These are phyloP conservation scores for Selaginella moellendorffii DNA, from an alignment of 75 land plant genomes.

Conservation along the genomic window DNA sequence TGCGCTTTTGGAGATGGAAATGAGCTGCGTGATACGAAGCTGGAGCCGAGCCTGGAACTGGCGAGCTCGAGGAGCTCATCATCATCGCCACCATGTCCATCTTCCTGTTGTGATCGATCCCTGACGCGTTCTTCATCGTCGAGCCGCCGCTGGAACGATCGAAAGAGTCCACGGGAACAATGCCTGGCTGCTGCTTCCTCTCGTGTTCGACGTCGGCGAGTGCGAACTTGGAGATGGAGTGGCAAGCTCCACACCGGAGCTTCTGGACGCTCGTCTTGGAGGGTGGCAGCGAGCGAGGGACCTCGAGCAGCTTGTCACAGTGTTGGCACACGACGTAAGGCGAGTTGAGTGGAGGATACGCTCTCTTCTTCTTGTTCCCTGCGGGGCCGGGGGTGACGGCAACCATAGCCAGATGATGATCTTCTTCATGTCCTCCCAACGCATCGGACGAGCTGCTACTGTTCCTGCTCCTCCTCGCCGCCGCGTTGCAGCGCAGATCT, in stretches of 20 bases:
- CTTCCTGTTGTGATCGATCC: background rate
- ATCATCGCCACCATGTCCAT: background rate
- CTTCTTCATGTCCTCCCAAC: background rate
- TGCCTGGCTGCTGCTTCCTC: background rate
- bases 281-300: slow-evolving; percentile 43
- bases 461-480: too few relatives aligned
- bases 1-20: too few relatives aligned
- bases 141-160: background rate
- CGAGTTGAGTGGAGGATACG: background rate
- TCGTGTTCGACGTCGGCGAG: background rate
- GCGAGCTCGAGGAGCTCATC: background rate
- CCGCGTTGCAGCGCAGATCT: too few relatives aligned
- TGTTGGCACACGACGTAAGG: slow-evolving; percentile 45
- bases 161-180: background rate
- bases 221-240: slow-evolving; percentile 12
- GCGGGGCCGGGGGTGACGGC: background rate
- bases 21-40: background rate
- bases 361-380: background rate
- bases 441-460: too few relatives aligned
- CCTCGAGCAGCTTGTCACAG: slow-evolving; percentile 44
- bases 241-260: slow-evolving; percentile 58
- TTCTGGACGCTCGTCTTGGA: slow-evolving; percentile 10
- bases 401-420: background rate
- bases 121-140: background rate
- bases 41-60: background rate